A percentile compares a stretch with the other conserved stretches of the same genome.
Evolutionary conservation across 2,329 filamentous ascomycete genomes (phyloP).

Genomic region (Dothistroma septosporum): DNA sequence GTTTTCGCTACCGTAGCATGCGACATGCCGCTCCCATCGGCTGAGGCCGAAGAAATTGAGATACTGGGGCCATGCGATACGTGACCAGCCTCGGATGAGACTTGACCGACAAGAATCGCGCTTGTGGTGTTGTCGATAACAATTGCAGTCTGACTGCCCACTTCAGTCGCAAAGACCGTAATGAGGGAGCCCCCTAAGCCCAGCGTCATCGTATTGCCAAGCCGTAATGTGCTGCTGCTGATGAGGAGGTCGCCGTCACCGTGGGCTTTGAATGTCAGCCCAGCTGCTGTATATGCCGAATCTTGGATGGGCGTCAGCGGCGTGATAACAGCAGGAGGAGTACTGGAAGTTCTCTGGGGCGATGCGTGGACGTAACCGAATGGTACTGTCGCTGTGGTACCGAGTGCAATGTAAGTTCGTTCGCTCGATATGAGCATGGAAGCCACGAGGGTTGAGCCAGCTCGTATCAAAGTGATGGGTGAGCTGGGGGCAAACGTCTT

Average conservation of each 20-base stretch:
- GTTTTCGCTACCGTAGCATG: neutral
- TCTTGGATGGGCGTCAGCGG: neutral
- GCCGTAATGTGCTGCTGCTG: neutral
- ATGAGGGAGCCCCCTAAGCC: neutral
- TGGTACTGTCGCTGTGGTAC: neutral
- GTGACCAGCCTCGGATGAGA: no score
- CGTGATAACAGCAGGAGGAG: neutral
- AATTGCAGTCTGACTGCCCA: neutral
- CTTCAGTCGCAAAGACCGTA: neutral
- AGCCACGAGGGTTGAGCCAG: neutral
- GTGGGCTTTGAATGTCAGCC: neutral
- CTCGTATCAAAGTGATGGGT: slow-evolving; percentile 1
- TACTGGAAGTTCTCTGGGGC: neutral
- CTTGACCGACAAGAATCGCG: neutral
- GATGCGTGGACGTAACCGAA: neutral
- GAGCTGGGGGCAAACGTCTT: slow-evolving; percentile 1
- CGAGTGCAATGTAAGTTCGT: neutral
- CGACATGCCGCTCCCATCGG: neutral
- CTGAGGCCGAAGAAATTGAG: neutral
- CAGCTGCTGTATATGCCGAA: neutral
- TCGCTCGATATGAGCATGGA: neutral
- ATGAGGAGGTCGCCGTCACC: neutral
- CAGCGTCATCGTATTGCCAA: neutral
- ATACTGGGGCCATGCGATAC: neutral
- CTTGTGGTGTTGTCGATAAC: neutral